Evolutionary conservation across 1,139 yeast species (phyloP).

Genomic region (Nakaseomyces glabratus): DNA sequence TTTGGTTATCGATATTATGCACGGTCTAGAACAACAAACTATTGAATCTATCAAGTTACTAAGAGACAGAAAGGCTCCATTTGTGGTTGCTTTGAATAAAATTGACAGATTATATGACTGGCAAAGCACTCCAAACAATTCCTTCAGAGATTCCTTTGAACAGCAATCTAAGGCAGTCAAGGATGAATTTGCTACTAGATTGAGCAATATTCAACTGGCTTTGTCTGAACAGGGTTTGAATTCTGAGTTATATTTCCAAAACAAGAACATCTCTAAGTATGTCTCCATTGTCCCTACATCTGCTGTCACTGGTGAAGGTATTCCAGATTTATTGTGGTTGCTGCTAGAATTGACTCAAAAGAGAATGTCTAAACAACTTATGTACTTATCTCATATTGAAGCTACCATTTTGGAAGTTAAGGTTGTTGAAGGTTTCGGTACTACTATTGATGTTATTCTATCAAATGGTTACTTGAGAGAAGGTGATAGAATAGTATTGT

Average conservation of each 20-base stretch:
- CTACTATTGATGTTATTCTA: constrained; percentile 93
- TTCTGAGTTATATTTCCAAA: constrained; percentile 91
- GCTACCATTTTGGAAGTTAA: constrained; percentile 97
- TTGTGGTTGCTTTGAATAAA: constrained; percentile 91
- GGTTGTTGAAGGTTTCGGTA: constrained; percentile 98
- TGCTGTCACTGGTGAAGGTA: constrained; percentile 99
- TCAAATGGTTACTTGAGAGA: constrained; percentile 91
- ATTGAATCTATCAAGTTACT: constrained; percentile 84
- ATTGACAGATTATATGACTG: constrained; percentile 96
- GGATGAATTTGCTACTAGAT: constrained; percentile 84
- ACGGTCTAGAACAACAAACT: constrained; percentile 97
- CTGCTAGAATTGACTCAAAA: constrained; percentile 91
- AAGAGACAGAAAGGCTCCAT: constrained; percentile 96
- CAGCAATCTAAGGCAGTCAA: constrained; percentile 78
- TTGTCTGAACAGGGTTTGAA: constrained; percentile 97
- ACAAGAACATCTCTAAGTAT: constrained; percentile 83
- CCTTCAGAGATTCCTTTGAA: constrained; percentile 89
- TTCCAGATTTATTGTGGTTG: constrained; percentile 95
- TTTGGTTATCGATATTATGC: constrained; percentile 96
- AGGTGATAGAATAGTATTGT: constrained; percentile 89
- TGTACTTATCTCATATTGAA: constrained; percentile 82
- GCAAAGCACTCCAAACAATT: constrained; percentile 81
- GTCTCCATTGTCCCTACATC: constrained; percentile 98
- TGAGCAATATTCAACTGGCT: constrained; percentile 76
- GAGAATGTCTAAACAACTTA: constrained; percentile 98